phyloP scores from a whole-genome alignment of 2,329 filamentous ascomycete species.

The Bipolaris gigantea region DNA sequence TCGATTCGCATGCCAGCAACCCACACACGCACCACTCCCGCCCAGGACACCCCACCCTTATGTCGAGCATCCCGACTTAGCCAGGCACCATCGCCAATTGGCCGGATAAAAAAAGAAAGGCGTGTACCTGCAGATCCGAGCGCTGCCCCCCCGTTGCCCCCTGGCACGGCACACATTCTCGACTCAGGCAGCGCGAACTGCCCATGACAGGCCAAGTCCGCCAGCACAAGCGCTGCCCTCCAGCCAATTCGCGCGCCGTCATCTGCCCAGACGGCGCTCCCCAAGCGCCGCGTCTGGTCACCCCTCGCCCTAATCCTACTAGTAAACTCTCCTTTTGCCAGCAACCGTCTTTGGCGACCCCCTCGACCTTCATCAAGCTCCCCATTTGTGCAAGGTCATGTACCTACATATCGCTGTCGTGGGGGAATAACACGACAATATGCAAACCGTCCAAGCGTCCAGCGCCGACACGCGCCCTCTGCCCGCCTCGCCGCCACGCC shows the following conservation, averaged over 20 bases:
- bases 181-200: slow-evolving; percentile 30
- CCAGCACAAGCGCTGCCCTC: slow-evolving; percentile 22
- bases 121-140: slow-evolving; percentile 28
- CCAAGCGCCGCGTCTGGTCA: slow-evolving; percentile 26
- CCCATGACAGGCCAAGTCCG: slow-evolving; percentile 14
- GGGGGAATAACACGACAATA: slow-evolving; percentile 32
- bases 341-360: slow-evolving; percentile 27
- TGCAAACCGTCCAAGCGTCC: slow-evolving; percentile 38
- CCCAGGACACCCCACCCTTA: neutral
- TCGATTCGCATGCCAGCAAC: too few species aligned
- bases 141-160: slow-evolving; percentile 9
- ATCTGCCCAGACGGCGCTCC: slow-evolving; percentile 30
- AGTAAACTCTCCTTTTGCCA: slow-evolving; percentile 36
- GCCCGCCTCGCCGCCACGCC: slow-evolving; percentile 31
- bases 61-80: neutral
- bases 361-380: slow-evolving; percentile 26
- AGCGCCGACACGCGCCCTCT: slow-evolving; percentile 25
- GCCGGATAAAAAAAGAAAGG: slow-evolving; percentile 14
- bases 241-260: slow-evolving; percentile 35
- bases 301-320: slow-evolving; percentile 28
- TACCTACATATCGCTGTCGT: slow-evolving; percentile 13
- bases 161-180: slow-evolving; percentile 25
- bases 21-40: neutral
- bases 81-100: slow-evolving; percentile 13
- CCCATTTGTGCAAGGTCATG: slow-evolving; percentile 42